Evolutionary conservation across 75 land plant species (phyloP), one percentile per base, ranked within the genome.

Genomic region (Azolla pinnata): DNA sequence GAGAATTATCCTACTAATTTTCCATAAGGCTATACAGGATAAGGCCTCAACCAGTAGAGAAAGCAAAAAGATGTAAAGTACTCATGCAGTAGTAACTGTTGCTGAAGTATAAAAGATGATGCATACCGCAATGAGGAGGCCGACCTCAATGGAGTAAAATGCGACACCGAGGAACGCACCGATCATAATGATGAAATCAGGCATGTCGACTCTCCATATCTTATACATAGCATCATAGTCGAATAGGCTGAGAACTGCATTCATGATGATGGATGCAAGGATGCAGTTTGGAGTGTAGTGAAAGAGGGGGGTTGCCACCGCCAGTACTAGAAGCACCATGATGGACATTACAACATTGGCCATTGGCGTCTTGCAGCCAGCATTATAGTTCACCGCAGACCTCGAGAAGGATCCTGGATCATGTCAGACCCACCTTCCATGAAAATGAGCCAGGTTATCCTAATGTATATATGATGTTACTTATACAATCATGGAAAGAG

Each of bases 331-430:
- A 85, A 88, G 79, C 44, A 88, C 89, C 5, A 82, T 81, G 0
- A 60, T 32, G 7, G 93, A 76, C 93, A 88, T 88, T 33, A 88
- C 79, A 14, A 88, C 65, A 61, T 84, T 85, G 1, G 93, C 85
- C 20, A 79, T 70, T 33, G 85, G 83, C 0, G 93, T 84, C 54
- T 81, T 81, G 70, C 89, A 85, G 44, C 93, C 93, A 21, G 93
- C 89, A 56, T 79, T 84, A 63, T 50, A 78, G 66, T 87, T 87
- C 63, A 87, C 92, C 0, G 88, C 88, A 1, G 92, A 77, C 42
- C 93, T 31, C 2, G 93, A 88, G 57, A 88, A 83, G 3, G 93
- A 79, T 17, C 88, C 91, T 86, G 78, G 21, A 75, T 31, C 33
- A 60, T 54, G 33, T 10, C 24, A 60, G 29, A 35, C 5, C 10